These are phyloP conservation scores for Metschnikowia dekortorum DNA, from an alignment of 805 yeast species.

Conservation along the genomic window DNA sequence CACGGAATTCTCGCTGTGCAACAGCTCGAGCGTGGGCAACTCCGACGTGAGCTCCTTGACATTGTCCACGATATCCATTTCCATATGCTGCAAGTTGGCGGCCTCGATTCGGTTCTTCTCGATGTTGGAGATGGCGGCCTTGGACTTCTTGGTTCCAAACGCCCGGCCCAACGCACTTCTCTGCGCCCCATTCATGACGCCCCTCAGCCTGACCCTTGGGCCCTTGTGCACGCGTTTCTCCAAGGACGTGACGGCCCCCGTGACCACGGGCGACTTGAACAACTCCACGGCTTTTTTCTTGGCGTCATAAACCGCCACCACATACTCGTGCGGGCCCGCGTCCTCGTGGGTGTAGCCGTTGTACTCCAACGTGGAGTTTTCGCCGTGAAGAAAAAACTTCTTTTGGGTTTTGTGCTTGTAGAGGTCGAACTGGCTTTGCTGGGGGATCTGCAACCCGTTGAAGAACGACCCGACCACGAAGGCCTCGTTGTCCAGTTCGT, in stretches of 20 bases:
- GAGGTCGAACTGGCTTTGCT: conserved; percentile 55
- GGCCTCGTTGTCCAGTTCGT: conserved; percentile 12
- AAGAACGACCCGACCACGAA: conserved; percentile 69
- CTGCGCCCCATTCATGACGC: conserved; percentile 49
- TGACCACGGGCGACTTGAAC: conserved; percentile 56
- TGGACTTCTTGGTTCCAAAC: conserved; percentile 95
- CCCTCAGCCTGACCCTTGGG: conserved; percentile 59
- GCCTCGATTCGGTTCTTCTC: conserved; percentile 86
- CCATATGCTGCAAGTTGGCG: conserved; percentile 67
- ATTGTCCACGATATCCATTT: conserved; percentile 76
- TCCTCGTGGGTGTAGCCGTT: conserved; percentile 46
- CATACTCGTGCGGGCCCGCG: conserved; percentile 47
- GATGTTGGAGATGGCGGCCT: conserved; percentile 76
- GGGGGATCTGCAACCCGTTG: conserved; percentile 67
- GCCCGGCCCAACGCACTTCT: conserved; percentile 90
- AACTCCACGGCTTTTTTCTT: conserved; percentile 59
- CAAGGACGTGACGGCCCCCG: conserved; percentile 60
- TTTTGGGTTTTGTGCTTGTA: conserved; percentile 47
- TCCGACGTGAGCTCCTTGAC: conserved; percentile 65
- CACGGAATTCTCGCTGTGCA: conserved; percentile 51
- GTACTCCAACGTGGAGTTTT: conserved; percentile 66
- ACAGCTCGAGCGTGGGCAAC: conserved; percentile 67
- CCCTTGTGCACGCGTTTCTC: conserved; percentile 53
- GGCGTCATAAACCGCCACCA: conserved; percentile 76
- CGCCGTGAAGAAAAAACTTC: conserved; percentile 66